Conservation (phyloP, 441 rosid species). For the Dalechampia spathulata region DNA sequence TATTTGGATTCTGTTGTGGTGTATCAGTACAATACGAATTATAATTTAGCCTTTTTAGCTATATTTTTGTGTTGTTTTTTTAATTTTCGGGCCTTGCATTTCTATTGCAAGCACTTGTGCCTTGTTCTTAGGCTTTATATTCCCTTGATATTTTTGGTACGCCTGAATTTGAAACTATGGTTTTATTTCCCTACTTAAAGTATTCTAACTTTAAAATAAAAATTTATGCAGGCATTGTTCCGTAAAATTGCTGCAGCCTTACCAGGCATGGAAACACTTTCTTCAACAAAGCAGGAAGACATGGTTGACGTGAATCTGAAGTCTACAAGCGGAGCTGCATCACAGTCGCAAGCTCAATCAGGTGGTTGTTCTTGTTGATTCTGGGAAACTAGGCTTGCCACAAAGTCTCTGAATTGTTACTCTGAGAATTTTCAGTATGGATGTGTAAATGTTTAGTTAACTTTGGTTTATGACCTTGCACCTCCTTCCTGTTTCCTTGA, state of each 20-base stretch:
- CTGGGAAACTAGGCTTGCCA: neutral
- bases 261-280: constrained; percentile 50
- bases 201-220: neutral
- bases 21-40: no score
- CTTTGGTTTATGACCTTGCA: neutral
- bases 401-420: neutral
- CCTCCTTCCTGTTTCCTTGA: neutral
- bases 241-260: constrained; percentile 50
- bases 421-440: neutral
- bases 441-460: neutral
- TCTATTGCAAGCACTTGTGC: no score
- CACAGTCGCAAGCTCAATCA: constrained; percentile 43
- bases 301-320: constrained; percentile 76
- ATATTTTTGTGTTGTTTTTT: no score
- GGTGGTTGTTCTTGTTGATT: constrained; percentile 69
- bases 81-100: no score
- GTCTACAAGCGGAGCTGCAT: constrained; percentile 43
- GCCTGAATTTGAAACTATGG: neutral
- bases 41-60: no score
- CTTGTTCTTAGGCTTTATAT: no score
- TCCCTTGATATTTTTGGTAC: neutral
- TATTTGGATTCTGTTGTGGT: no score
- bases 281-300: constrained; percentile 75
- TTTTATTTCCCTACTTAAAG: neutral
- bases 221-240: constrained; percentile 39